Evolutionary conservation across 176 grass and related monocot species (phyloP).

Genomic region (Eleusine indica): DNA sequence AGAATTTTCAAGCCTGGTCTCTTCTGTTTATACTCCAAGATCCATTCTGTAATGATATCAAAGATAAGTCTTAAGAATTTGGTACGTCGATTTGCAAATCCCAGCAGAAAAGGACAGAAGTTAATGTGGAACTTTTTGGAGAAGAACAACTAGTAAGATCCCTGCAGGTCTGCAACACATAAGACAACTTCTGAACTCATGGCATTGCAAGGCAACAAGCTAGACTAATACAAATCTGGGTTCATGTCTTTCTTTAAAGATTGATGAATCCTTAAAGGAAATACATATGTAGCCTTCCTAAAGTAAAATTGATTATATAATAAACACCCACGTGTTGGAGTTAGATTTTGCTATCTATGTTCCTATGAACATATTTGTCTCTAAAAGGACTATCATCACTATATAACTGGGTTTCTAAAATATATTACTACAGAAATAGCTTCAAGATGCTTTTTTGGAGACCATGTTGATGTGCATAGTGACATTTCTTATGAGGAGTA

Average conservation of each 20-base stretch:
- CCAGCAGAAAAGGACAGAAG: neutral
- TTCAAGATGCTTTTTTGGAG: neutral
- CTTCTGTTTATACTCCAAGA: constrained; percentile 74
- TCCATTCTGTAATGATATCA: constrained; percentile 70
- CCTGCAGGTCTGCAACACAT: neutral
- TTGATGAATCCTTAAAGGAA: neutral
- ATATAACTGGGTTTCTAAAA: neutral
- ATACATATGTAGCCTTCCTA: neutral
- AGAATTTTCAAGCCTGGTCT: constrained; percentile 72
- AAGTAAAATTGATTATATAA: neutral
- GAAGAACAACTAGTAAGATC: constrained; percentile 19
- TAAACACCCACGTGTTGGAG: neutral
- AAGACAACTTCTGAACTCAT: neutral
- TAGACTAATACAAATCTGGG: neutral
- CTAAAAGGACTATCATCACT: neutral
- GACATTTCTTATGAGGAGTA: neutral
- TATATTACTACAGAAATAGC: neutral
- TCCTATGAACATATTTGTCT: neutral
- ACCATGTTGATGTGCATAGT: neutral
- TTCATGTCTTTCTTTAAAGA: neutral
- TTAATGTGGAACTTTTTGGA: constrained; percentile 4
- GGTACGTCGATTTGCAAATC: constrained; percentile 18
- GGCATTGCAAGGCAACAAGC: neutral
- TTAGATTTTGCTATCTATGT: neutral
- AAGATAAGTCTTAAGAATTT: constrained; percentile 30